Base-by-base conservation (phyloP, 495 filamentous ascomycete genomes). In the Annulohypoxylon nitens region DNA sequence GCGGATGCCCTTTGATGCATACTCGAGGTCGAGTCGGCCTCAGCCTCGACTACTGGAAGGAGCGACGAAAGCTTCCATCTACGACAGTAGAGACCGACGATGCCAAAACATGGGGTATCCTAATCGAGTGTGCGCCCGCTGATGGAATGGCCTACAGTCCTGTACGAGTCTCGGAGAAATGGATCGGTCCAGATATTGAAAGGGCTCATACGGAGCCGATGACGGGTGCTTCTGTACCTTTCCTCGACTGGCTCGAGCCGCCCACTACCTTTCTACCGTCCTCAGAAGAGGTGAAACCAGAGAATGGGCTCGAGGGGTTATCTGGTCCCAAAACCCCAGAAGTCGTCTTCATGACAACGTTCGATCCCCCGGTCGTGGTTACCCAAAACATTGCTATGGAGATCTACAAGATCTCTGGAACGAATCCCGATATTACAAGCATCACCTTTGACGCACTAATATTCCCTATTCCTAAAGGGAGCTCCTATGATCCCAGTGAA, bases 31-130 rank as follows among this genome's bases (percentile, higher is more conserved):
- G 88, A 59, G 80, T 97, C 3, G 95, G 96, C 9, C 80, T 98
- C 61, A 88, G 88, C 25, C 73, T 98, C 43, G 92, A 97, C 69
- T 99, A 97, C 78, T 98, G 95, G 96, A 89, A 89, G 73, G 87
- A 91, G 51, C 85, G 84, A 51, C 85, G 88, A 34, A 84, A 86
- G 26, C 71, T 89, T 50, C 69, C 81, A 6, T 80, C 83, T 66
- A 77, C 73, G 11, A 73, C 54, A 14, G 71, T 81, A 11, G 67
- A 76, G 4, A 61, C 61, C 5, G 76, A 79, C 55, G 66, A 80
- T 11, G 71, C 79, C 18, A 78, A 81, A 65, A 88, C 86, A 4
- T 93, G 88, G 85, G 84, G 87, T 0, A 79, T 93, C 4, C 73
- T 89, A 45, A 86, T 95, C 64, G 90, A 91, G 64, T 92, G 91